Conservation (phyloP, 2,329 filamentous ascomycete genomes). For the Diaporthe capsici region DNA sequence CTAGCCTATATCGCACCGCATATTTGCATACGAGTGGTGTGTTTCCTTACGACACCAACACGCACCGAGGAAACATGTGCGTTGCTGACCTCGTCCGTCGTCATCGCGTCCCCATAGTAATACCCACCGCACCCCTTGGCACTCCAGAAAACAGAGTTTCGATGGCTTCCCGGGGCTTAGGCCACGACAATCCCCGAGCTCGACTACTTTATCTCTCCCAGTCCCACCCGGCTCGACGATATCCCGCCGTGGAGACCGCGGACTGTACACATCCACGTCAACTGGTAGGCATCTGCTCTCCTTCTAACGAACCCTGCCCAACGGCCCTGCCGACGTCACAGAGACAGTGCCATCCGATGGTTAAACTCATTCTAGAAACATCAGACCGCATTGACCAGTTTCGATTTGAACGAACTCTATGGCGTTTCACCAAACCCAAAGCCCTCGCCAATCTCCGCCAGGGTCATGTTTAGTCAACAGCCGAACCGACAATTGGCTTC, state of each 20-base stretch:
- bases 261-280: neutral
- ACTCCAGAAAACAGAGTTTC: constrained; percentile 27
- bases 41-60: neutral
- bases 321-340: constrained; percentile 9
- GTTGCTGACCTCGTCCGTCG: neutral
- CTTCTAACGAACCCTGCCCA: neutral
- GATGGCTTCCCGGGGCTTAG: constrained; percentile 17
- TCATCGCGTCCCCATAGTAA: constrained; percentile 8
- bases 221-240: constrained; percentile 17
- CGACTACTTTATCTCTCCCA: neutral
- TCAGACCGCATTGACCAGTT: constrained; percentile 24
- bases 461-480: neutral
- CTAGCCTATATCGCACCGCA: constrained; percentile 24
- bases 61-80: neutral
- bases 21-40: neutral
- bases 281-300: neutral
- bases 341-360: neutral
- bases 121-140: constrained; percentile 18
- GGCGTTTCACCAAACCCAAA: constrained; percentile 26
- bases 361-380: constrained; percentile 33
- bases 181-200: constrained; percentile 11
- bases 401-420: constrained; percentile 33
- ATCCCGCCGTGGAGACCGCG: neutral
- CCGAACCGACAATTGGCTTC: neutral
- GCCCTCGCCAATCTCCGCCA: constrained; percentile 17